Conservation (phyloP, 805 yeast species). For the Soucietia sequanensis region DNA sequence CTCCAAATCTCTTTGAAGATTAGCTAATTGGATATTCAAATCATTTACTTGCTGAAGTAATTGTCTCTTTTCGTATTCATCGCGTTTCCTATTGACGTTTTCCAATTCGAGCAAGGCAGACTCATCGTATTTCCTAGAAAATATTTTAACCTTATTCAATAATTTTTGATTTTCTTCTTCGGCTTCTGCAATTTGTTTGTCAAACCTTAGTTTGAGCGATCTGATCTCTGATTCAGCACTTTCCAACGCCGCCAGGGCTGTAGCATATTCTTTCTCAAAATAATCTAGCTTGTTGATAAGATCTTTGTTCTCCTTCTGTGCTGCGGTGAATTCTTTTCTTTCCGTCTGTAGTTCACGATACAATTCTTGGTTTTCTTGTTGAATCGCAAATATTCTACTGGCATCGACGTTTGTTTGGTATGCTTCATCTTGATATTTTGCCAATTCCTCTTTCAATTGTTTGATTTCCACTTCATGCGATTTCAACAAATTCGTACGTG, state of each 20-base stretch:
- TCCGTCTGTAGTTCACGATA: too few relatives aligned
- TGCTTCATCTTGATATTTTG: conserved; percentile 24
- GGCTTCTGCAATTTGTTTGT: conserved; percentile 17
- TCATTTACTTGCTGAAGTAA: conserved; percentile 31
- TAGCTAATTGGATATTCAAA: conserved; percentile 34
- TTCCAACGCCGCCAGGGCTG: conserved; percentile 21
- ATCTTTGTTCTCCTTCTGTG: conserved; percentile 19
- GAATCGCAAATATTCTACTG: conserved; percentile 3
- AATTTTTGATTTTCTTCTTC: conserved; percentile 29
- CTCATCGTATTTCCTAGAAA: conserved; percentile 6
- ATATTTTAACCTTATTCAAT: conserved; percentile 16
- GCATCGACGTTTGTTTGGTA: conserved; percentile 15
- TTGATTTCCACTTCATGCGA: conserved; percentile 20
- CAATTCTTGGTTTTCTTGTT: conserved; percentile 4
- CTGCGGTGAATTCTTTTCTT: conserved; percentile 4
- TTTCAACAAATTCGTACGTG: conserved; percentile 22
- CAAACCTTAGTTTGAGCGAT: conserved; percentile 15
- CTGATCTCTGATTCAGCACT: conserved; percentile 22
- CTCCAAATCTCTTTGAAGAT: conserved; percentile 36
- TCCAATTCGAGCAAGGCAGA: conserved; percentile 24
- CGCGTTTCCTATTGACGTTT: conserved; percentile 16
- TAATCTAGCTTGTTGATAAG: conserved; percentile 22
- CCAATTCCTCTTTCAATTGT: conserved; percentile 23
- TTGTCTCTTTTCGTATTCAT: conserved; percentile 28
- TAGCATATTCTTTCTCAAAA: conserved; percentile 28